Evolutionary conservation across 2,329 filamentous ascomycete species (phyloP).

Genomic region (Lasiodiplodia gonubiensis): DNA sequence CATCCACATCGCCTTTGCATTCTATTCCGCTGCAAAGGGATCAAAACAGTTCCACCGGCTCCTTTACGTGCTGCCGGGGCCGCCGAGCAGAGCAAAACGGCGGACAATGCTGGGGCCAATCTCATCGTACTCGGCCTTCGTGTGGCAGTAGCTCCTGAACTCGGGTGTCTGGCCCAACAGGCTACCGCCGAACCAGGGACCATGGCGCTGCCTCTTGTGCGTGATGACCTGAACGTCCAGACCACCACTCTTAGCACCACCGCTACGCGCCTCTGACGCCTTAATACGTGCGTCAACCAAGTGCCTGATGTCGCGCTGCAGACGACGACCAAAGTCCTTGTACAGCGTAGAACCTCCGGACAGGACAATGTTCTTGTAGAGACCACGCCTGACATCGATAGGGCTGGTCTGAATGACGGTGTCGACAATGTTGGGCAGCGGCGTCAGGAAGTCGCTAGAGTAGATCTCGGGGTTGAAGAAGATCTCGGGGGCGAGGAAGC

Average conservation of each 20-base stretch:
- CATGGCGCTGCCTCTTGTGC: slow-evolving; percentile 96
- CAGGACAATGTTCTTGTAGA: slow-evolving; percentile 99
- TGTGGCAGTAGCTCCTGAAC: slow-evolving; percentile 98
- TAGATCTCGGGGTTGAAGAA: slow-evolving; percentile 99
- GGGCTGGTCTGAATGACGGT: slow-evolving; percentile 96
- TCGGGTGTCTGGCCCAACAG: slow-evolving; percentile 96
- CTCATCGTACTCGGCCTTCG: slow-evolving; percentile 48
- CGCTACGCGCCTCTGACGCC: slow-evolving; percentile 88
- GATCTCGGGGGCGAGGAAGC: slow-evolving; percentile 97
- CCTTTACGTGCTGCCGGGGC: slow-evolving; percentile 76
- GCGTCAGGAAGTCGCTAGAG: slow-evolving; percentile 96
- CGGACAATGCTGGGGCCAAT: slow-evolving; percentile 87
- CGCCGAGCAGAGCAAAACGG: slow-evolving; percentile 90
- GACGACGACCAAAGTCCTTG: slow-evolving; percentile 94
- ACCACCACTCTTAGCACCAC: slow-evolving; percentile 90
- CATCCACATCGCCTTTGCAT: slow-evolving; percentile 1
- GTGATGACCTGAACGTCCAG: slow-evolving; percentile 96
- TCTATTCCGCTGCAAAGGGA: neutral
- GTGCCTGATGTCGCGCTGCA: slow-evolving; percentile 97
- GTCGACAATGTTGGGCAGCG: slow-evolving; percentile 91
- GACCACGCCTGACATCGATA: slow-evolving; percentile 92
- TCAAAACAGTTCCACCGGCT: neutral
- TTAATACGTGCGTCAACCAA: slow-evolving; percentile 91
- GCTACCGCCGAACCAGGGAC: slow-evolving; percentile 98
- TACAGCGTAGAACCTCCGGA: slow-evolving; percentile 97